A percentile compares a stretch with the other conserved stretches of the same genome.
Conservation (phyloP, 768 basidiomycete species). For the Auriculariales sp. region DNA sequence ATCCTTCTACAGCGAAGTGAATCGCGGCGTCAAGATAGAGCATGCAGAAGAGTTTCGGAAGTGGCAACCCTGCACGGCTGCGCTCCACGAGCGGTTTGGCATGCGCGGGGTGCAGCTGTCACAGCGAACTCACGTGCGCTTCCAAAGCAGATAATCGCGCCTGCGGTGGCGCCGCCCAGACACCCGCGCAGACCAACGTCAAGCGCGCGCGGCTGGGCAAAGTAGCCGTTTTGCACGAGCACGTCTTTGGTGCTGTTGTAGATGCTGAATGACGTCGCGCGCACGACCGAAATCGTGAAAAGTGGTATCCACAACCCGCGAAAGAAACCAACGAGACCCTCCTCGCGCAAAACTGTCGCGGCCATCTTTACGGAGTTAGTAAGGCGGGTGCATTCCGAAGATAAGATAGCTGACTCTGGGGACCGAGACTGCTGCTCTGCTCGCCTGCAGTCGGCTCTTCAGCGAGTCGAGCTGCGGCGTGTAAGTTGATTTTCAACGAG, state of each 20-base stretch:
- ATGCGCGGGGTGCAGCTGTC: too few species aligned
- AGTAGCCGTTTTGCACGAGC: conserved; percentile 41
- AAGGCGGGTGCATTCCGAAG: conserved; percentile 5
- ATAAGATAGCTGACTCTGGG: conserved; percentile 29
- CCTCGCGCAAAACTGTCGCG: conserved; percentile 60
- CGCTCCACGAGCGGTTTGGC: too few species aligned
- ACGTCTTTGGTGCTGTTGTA: conserved; percentile 74
- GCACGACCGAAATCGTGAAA: conserved; percentile 90
- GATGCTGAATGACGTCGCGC: conserved; percentile 84
- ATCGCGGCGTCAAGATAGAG: too few species aligned
- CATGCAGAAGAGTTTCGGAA: too few species aligned
- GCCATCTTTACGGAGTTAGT: conserved; percentile 26
- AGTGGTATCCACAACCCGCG: conserved; percentile 86
- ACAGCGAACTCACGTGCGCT: conserved; percentile 63
- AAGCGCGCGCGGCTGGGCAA: conserved; percentile 41
- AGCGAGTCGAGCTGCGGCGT: conserved; percentile 67
- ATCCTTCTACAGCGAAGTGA: too few species aligned
- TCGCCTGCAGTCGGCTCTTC: conserved; percentile 85
- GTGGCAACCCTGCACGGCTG: too few species aligned
- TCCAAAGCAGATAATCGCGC: conserved; percentile 76
- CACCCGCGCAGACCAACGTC: conserved; percentile 70
- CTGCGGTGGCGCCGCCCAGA: conserved; percentile 76
- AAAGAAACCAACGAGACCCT: conserved; percentile 83
- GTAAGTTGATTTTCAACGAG: not conserved
- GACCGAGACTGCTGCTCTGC: conserved; percentile 59